Evolutionary conservation across 169 alveolate genomes (phyloP).

Genomic region (Cryptosporidium meleagridis): DNA sequence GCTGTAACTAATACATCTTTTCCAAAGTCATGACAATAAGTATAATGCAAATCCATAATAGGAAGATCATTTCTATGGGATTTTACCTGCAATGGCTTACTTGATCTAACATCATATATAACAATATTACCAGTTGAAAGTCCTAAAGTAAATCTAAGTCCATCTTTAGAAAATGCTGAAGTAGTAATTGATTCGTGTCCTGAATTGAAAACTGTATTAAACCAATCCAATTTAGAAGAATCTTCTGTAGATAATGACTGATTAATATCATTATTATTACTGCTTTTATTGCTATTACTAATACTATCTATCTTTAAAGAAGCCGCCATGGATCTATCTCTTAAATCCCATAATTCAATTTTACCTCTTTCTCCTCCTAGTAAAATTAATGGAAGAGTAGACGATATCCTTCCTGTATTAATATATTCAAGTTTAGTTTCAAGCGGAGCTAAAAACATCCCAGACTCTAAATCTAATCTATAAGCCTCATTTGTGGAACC

Average conservation of each 20-base stretch:
- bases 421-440: conserved; percentile 79
- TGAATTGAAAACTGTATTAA: background rate
- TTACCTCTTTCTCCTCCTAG: conserved; percentile 74
- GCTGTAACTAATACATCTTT: conserved; percentile 81
- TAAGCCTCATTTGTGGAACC: conserved; percentile 89
- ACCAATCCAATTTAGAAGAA: conserved; percentile 48
- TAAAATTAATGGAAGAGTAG: conserved; percentile 64
- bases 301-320: conserved; percentile 7
- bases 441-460: conserved; percentile 87
- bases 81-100: conserved; percentile 65
- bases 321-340: conserved; percentile 49
- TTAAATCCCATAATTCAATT: conserved; percentile 58
- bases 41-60: conserved; percentile 70
- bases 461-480: conserved; percentile 88
- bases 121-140: conserved; percentile 71
- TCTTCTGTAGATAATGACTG: background rate
- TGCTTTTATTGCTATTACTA: background rate
- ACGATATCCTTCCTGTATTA: conserved; percentile 59
- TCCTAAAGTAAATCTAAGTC: conserved; percentile 56
- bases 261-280: background rate
- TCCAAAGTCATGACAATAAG: conserved; percentile 54
- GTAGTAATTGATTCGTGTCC: conserved; percentile 38
- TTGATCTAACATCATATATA: conserved; percentile 78
- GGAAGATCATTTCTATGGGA: conserved; percentile 75
- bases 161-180: conserved; percentile 58